phyloP scores from a whole-genome alignment of 176 grass and related monocot species.

The Aegilops tauschii region DNA sequence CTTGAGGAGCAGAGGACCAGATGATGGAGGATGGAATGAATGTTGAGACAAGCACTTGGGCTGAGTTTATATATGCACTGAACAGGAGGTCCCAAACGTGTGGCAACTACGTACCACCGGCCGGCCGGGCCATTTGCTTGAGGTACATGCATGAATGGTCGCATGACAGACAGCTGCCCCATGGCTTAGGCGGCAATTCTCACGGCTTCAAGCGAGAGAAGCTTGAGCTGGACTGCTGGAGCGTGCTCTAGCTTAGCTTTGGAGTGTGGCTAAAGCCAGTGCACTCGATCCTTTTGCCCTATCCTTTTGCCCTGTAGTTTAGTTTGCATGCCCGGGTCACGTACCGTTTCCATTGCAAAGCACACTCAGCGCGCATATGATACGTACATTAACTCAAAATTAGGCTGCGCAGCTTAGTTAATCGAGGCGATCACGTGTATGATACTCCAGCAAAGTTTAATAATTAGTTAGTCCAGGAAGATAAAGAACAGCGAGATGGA shows the following conservation, averaged over 20 bases:
- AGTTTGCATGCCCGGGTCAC: conserved; percentile 2
- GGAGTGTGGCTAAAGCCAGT: conserved; percentile 61
- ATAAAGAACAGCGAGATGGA: not conserved
- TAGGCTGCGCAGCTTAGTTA: not conserved
- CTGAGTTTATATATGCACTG: not conserved
- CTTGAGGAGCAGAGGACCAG: not conserved
- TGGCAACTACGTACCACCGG: conserved; percentile 29
- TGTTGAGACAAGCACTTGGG: conserved; percentile 4
- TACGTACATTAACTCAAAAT: no score
- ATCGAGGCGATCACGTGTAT: conserved; percentile 3
- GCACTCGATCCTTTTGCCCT: not conserved
- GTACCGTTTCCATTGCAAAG: not conserved
- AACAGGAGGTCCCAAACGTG: conserved; percentile 1
- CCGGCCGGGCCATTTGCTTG: conserved; percentile 22
- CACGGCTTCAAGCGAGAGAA: not conserved
- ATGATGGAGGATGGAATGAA: not conserved
- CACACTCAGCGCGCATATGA: no score
- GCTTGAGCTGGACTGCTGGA: conserved; percentile 5
- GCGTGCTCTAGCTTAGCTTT: conserved; percentile 34
- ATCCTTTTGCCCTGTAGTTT: not conserved
- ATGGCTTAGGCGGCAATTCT: conserved; percentile 30
- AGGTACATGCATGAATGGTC: not conserved
- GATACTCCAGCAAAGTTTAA: not conserved
- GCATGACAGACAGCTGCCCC: not conserved
- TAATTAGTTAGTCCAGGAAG: not conserved